Conservation (phyloP, 1,139 yeast species). For the Yamadazyma blattariae region DNA sequence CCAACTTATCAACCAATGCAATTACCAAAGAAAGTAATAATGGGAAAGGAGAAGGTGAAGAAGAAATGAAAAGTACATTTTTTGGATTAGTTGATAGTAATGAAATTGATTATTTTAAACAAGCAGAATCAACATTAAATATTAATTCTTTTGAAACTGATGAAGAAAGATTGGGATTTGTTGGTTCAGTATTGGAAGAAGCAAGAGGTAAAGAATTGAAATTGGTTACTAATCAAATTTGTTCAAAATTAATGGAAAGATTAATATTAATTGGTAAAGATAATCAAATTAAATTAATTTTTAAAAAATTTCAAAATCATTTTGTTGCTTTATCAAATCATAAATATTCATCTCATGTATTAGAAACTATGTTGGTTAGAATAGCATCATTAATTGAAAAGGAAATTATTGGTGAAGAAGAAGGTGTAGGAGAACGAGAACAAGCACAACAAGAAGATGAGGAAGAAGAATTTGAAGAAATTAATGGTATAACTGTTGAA, state of each 20-base stretch:
- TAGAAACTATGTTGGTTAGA: constrained; percentile 80
- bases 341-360: constrained; percentile 90
- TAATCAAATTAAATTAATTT: constrained; percentile 61
- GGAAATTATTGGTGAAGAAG: constrained; percentile 45
- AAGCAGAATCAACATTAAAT: constrained; percentile 83
- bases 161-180: constrained; percentile 74
- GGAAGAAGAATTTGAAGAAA: constrained; percentile 18
- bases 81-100: constrained; percentile 83
- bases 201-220: constrained; percentile 87
- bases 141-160: constrained; percentile 72
- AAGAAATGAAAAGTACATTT: constrained; percentile 36
- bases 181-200: constrained; percentile 79
- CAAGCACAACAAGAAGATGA: constrained; percentile 31
- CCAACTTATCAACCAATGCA: constrained; percentile 7
- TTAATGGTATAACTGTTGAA: constrained; percentile 51
- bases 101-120: constrained; percentile 87
- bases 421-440: constrained; percentile 28
- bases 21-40: constrained; percentile 9
- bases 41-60: constrained; percentile 6
- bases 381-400: constrained; percentile 75
- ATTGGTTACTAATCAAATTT: constrained; percentile 88
- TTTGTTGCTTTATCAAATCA: constrained; percentile 78
- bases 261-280: constrained; percentile 66
- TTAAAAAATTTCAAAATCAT: constrained; percentile 66
- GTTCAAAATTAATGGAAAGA: constrained; percentile 90